phyloP scores from a whole-genome alignment of 352 stramenopile species.

The Phytophthora megakarya region DNA sequence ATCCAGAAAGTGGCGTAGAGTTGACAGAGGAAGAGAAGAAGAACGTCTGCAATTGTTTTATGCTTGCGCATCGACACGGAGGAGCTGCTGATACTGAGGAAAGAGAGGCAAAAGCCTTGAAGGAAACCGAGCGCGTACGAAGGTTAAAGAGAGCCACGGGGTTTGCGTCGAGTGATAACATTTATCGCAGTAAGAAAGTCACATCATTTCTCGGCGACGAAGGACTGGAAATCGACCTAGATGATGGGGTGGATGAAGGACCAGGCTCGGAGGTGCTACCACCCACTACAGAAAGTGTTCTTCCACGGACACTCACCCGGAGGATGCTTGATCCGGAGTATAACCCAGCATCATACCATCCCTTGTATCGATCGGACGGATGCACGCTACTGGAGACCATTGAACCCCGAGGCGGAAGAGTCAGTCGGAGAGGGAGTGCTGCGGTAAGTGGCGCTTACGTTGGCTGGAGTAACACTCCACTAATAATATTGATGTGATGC shows the following conservation, averaged over 20 bases:
- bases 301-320: conserved; percentile 30
- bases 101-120: conserved; percentile 24
- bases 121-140: conserved; percentile 37
- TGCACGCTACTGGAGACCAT: conserved; percentile 57
- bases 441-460: conserved; percentile 29
- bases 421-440: conserved; percentile 17
- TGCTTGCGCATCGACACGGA: conserved; percentile 30
- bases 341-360: conserved; percentile 46
- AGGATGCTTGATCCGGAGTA: conserved; percentile 31
- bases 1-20: conserved; percentile 21
- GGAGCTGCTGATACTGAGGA: conserved; percentile 25
- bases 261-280: conserved; percentile 21
- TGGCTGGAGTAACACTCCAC: background rate
- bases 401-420: conserved; percentile 35
- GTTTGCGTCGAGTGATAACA: conserved; percentile 46
- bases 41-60: conserved; percentile 48
- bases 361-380: conserved; percentile 40
- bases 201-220: conserved; percentile 25
- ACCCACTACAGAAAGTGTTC: conserved; percentile 29
- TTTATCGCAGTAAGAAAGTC: conserved; percentile 50
- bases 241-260: conserved; percentile 36
- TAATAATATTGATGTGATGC: conserved; percentile 6
- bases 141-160: conserved; percentile 43
- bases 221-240: conserved; percentile 27
- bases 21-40: conserved; percentile 24